Percentiles rank a stretch among this genome's conserved stretches.
phyloP scores from a whole-genome alignment of 441 rosid species.

The California macrophylla region DNA sequence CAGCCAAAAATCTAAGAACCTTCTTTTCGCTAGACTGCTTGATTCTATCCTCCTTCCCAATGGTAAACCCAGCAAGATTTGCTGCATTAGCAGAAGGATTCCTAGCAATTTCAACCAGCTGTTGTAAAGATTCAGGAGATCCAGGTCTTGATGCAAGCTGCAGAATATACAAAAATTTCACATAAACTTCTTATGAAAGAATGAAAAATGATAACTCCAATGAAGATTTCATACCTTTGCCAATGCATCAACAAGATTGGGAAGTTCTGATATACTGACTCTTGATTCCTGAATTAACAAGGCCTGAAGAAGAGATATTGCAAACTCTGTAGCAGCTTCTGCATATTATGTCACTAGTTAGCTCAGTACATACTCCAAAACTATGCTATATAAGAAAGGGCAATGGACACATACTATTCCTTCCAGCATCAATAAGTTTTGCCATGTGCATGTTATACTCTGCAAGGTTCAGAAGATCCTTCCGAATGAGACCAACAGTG shows the following conservation, averaged over 20 bases:
- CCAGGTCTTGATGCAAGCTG: slow-evolving; percentile 25
- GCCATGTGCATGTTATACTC: slow-evolving; percentile 27
- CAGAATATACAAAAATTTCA: slow-evolving; percentile 1
- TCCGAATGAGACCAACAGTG: slow-evolving; percentile 23
- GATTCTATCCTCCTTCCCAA: slow-evolving; percentile 22
- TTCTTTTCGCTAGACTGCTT: slow-evolving; percentile 20
- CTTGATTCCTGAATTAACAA: slow-evolving; percentile 25
- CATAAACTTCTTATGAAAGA: not conserved
- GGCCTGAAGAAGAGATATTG: slow-evolving; percentile 26
- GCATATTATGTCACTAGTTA: slow-evolving; percentile 16
- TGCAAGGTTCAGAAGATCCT: slow-evolving; percentile 26
- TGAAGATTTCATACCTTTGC: slow-evolving; percentile 18
- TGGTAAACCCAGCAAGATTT: slow-evolving; percentile 13
- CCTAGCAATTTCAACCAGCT: slow-evolving; percentile 25
- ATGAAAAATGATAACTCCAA: not conserved
- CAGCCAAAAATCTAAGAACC: slow-evolving; percentile 10
- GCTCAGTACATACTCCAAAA: not conserved
- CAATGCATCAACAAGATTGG: slow-evolving; percentile 26
- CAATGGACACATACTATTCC: slow-evolving; percentile 22
- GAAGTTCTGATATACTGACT: slow-evolving; percentile 23
- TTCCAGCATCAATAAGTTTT: slow-evolving; percentile 30
- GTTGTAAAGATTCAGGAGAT: slow-evolving; percentile 25
- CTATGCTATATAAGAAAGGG: slow-evolving; percentile 1
- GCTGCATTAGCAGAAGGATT: slow-evolving; percentile 19
- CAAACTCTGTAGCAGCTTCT: slow-evolving; percentile 29